Evolutionary conservation across 208 protist species (phyloP).

Genomic region (Angomonas ambiguus): DNA sequence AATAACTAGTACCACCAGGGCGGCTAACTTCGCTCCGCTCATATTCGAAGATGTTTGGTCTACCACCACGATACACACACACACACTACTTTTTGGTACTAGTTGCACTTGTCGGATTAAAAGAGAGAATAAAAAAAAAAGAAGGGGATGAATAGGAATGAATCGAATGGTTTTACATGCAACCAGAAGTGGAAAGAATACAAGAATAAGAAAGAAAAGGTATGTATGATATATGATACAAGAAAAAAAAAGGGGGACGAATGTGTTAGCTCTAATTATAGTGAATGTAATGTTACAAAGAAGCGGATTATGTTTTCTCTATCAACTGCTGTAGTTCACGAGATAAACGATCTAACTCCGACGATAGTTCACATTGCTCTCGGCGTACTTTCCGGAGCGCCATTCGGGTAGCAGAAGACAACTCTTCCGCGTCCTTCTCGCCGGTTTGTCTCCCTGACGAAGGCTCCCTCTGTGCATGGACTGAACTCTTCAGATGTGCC

Average conservation of each 20-base stretch:
- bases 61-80: too few relatives aligned
- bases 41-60: too few relatives aligned
- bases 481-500: background rate
- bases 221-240: slow-evolving; percentile 4
- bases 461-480: background rate
- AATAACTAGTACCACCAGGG: slow-evolving; percentile 46
- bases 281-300: slow-evolving; percentile 3
- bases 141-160: slow-evolving; percentile 7
- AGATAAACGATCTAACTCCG: slow-evolving; percentile 2
- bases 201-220: slow-evolving; percentile 4
- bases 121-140: slow-evolving; percentile 3
- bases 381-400: slow-evolving; percentile 1
- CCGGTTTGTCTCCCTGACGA: background rate
- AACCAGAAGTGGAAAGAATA: background rate
- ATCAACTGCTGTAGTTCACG: slow-evolving; percentile 1
- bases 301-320: background rate
- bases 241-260: background rate
- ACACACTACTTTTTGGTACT: too few relatives aligned
- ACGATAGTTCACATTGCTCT: slow-evolving; percentile 10
- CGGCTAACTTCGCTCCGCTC: slow-evolving; percentile 15
- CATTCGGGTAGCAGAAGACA: background rate
- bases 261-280: background rate
- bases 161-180: background rate
- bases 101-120: background rate
- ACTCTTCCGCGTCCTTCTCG: slow-evolving; percentile 4